A percentile compares a stretch with the other conserved stretches of the same genome.
Evolutionary conservation across 2,329 filamentous ascomycete species (phyloP).

Genomic region (Basipetospora chlamydospora): DNA sequence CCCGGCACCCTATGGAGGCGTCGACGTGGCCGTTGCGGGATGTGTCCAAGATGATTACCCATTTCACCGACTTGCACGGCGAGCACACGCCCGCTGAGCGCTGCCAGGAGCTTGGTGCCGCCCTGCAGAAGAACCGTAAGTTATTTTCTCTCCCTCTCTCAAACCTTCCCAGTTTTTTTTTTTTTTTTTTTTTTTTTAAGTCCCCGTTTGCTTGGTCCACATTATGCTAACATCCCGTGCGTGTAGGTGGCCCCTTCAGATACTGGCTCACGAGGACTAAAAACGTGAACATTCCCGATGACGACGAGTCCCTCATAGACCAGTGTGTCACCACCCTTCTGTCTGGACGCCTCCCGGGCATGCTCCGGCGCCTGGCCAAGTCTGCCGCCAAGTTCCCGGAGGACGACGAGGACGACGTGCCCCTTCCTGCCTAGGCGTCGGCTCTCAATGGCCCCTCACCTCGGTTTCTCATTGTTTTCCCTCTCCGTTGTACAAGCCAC

Average conservation of each 20-base stretch:
- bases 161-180: too few relatives aligned
- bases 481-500: too few relatives aligned
- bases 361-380: slow-evolving; percentile 19
- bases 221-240: slow-evolving; percentile 2
- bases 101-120: slow-evolving; percentile 26
- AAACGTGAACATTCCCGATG: too few relatives aligned
- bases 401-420: background rate
- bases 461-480: background rate
- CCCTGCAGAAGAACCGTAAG: slow-evolving; percentile 25
- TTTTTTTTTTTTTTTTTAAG: background rate
- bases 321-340: slow-evolving; percentile 21
- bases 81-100: slow-evolving; percentile 27
- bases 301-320: slow-evolving; percentile 19
- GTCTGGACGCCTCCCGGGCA: slow-evolving; percentile 20
- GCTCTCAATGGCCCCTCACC: background rate
- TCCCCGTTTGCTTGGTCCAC: too few relatives aligned
- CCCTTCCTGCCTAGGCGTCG: background rate
- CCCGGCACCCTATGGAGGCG: slow-evolving; percentile 26
- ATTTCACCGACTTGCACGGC: slow-evolving; percentile 29
- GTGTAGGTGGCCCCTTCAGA: slow-evolving; percentile 26
- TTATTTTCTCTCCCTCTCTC: slow-evolving; percentile 7
- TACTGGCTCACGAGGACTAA: slow-evolving; percentile 30
- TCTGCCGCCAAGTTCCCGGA: slow-evolving; percentile 20
- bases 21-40: slow-evolving; percentile 33
- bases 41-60: slow-evolving; percentile 30